Evolutionary conservation across 2,329 filamentous ascomycete species (phyloP).

Genomic region (Aureobasidium leucospermi): DNA sequence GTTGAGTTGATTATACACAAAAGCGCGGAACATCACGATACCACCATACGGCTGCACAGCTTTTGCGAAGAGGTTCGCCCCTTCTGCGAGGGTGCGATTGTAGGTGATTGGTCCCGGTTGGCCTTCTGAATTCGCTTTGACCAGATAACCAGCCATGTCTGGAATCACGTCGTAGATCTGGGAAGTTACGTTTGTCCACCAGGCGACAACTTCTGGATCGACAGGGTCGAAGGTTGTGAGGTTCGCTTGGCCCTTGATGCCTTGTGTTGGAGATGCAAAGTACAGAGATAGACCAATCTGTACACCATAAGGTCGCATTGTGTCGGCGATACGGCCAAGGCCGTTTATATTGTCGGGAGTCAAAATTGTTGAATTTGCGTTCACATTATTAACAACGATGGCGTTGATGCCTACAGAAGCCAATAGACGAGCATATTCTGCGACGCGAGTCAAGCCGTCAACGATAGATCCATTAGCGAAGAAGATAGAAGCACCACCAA

Average conservation of each 20-base stretch:
- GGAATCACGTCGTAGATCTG: constrained; percentile 55
- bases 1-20: constrained; percentile 58
- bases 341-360: constrained; percentile 53
- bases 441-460: constrained; percentile 53
- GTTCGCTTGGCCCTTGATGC: constrained; percentile 35
- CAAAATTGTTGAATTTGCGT: constrained; percentile 55
- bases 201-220: constrained; percentile 50
- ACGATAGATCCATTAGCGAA: constrained; percentile 51
- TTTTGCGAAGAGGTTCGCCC: constrained; percentile 60
- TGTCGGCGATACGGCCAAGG: constrained; percentile 54
- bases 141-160: constrained; percentile 60
- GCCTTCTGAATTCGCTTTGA: constrained; percentile 67
- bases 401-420: constrained; percentile 61
- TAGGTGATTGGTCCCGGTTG: constrained; percentile 64
- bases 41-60: constrained; percentile 52
- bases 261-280: constrained; percentile 55
- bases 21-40: constrained; percentile 63
- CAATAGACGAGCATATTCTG: constrained; percentile 58
- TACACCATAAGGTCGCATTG: constrained; percentile 60
- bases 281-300: constrained; percentile 59
- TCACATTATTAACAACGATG: constrained; percentile 64
- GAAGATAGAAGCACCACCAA: constrained; percentile 61
- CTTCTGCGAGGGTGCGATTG: constrained; percentile 60
- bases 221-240: constrained; percentile 60
- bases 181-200: constrained; percentile 56